Evolutionary conservation across 129 eudicot genomes (phyloP), one percentile per base, ranked within the genome.

Genomic region (Arctium minus): DNA sequence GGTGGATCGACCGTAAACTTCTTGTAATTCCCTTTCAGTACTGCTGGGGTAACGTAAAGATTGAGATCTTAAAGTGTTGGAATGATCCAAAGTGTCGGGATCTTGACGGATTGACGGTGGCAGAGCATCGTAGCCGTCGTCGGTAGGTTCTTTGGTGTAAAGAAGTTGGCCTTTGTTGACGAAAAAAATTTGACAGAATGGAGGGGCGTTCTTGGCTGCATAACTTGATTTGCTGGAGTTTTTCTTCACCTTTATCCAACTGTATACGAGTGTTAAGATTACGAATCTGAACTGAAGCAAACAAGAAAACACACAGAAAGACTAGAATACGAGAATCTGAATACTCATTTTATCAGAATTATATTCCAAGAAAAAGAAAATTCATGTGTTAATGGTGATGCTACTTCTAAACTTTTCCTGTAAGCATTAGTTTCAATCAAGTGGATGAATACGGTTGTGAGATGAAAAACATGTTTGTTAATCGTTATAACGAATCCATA

Each of bases 181-280:
- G 40, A 90, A 92, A 90, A 87, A 90, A 53, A 94, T 86, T 86
- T 89, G 86, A 88, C 98, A 94, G 75, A 80, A 90, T 0, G 87
- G 79, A 83, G 98, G 95, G 60, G 88, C 92, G 31, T 87, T 80
- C 84, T 89, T 90, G 15, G 89, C 92, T 44, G 79, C 89, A 76
- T 86, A 91, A 86, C 86, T 89, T 39, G 92, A 89, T 86, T 90
- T 90, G 80, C 89, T 80, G 1, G 95, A 89, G 82, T 84, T 83
- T 80, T 80, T 91, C 85, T 88, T 93, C 88, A 89, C 82, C 84
- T 85, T 92, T 82, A 81, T 75, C 80, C 91, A 90, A 81, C 97
- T 94, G 88, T 48, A 85, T 31, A 71, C 17, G 38, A 30, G 69
- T 72, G 65, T 39, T 53, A 77, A 77, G 27, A 70, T 36, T 33